phyloP scores from a whole-genome alignment of 108 stramenopile genomes.

The Asterionellopsis glacialis region DNA sequence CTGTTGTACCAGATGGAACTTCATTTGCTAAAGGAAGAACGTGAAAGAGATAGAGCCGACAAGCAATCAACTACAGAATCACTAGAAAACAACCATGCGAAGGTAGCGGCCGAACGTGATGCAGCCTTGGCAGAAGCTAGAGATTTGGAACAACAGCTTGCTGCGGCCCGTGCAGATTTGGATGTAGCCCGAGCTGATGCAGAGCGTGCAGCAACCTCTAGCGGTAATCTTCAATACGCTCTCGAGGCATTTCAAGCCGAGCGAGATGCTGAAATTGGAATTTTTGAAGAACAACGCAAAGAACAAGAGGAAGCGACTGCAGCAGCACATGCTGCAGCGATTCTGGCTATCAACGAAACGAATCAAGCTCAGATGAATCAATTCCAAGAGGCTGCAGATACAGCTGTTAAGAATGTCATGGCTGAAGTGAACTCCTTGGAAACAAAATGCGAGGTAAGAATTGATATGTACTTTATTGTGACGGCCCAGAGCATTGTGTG shows the following conservation, averaged over 20 bases:
- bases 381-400: conserved; percentile 53
- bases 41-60: conserved; percentile 52
- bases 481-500: conserved; percentile 24
- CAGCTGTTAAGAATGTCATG: conserved; percentile 50
- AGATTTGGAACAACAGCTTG: conserved; percentile 71
- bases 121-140: conserved; percentile 47
- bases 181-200: conserved; percentile 70
- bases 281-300: conserved; percentile 64
- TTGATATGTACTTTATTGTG: no score
- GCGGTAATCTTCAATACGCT: conserved; percentile 70
- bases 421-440: conserved; percentile 54
- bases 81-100: conserved; percentile 33
- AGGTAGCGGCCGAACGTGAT: conserved; percentile 58
- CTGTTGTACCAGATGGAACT: conserved; percentile 68
- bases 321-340: conserved; percentile 65
- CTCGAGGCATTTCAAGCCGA: conserved; percentile 83
- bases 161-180: conserved; percentile 67
- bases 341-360: conserved; percentile 51
- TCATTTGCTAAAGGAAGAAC: conserved; percentile 73
- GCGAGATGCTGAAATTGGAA: conserved; percentile 71
- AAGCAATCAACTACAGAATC: conserved; percentile 33
- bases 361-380: conserved; percentile 59
- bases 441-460: conserved; percentile 19
- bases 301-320: conserved; percentile 56
- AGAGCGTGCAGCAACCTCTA: conserved; percentile 60